phyloP scores from a whole-genome alignment of 1,284 basidiomycete genomes.

The Microbotryum lychnidis-dioicae region DNA sequence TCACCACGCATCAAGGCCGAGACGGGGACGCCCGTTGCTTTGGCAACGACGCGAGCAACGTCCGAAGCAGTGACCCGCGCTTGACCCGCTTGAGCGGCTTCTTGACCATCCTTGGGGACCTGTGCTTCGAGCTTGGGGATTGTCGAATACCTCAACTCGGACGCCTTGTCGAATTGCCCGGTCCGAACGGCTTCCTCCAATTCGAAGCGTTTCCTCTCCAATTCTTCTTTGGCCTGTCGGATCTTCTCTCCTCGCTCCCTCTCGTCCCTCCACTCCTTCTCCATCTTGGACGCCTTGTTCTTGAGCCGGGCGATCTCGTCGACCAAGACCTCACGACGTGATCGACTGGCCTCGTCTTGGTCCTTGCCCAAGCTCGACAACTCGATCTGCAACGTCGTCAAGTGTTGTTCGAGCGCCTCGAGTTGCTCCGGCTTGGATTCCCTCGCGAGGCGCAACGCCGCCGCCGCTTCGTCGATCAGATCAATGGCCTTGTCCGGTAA shows the following conservation, averaged over 20 bases:
- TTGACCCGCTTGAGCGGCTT: constrained; percentile 47
- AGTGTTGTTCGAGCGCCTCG: constrained; percentile 70
- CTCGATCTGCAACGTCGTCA: constrained; percentile 83
- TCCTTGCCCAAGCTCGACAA: constrained; percentile 83
- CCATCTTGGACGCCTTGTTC: constrained; percentile 55
- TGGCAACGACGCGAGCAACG: constrained; percentile 62
- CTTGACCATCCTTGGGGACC: constrained; percentile 62
- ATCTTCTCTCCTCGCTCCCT: constrained; percentile 64
- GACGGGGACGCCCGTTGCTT: constrained; percentile 86
- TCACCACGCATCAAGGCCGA: constrained; percentile 82
- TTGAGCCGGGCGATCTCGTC: constrained; percentile 54
- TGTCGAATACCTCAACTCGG: constrained; percentile 67
- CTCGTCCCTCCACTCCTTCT: constrained; percentile 66
- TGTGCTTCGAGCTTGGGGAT: constrained; percentile 73
- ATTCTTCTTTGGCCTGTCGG: constrained; percentile 65
- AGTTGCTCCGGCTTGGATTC: constrained; percentile 77
- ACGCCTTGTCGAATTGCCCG: constrained; percentile 64
- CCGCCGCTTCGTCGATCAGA: constrained; percentile 82
- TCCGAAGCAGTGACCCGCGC: constrained; percentile 82
- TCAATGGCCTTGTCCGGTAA: constrained; percentile 55
- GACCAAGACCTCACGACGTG: constrained; percentile 62
- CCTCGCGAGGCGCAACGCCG: constrained; percentile 76
- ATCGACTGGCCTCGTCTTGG: constrained; percentile 67
- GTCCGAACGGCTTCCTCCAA: constrained; percentile 80
- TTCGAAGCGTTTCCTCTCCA: constrained; percentile 71